Evolutionary conservation across 2,329 filamentous ascomycete species (phyloP).

Genomic region (Penicillium sp.): DNA sequence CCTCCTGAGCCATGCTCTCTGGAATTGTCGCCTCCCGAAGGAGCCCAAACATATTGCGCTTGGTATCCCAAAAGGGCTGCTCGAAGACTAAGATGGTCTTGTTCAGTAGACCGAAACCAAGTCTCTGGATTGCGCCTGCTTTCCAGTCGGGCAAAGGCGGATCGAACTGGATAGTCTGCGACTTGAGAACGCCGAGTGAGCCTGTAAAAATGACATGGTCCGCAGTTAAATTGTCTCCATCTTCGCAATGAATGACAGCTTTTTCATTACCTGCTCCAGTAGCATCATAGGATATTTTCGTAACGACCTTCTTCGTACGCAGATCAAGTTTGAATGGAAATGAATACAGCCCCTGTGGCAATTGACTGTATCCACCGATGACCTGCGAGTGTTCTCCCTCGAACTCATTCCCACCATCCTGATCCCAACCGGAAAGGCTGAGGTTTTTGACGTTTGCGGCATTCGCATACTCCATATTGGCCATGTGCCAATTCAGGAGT

Average conservation of each 20-base stretch:
- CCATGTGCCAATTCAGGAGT: slow-evolving; percentile 95
- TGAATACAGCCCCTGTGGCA: slow-evolving; percentile 78
- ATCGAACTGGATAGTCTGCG: slow-evolving; percentile 72
- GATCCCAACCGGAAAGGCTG: slow-evolving; percentile 88
- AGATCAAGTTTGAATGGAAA: slow-evolving; percentile 72
- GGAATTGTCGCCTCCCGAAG: slow-evolving; percentile 66
- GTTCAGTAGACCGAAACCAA: slow-evolving; percentile 91
- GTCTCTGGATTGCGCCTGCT: slow-evolving; percentile 65
- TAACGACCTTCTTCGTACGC: slow-evolving; percentile 65
- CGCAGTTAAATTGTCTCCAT: slow-evolving; percentile 71
- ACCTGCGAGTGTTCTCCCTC: slow-evolving; percentile 92
- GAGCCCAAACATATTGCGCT: slow-evolving; percentile 83
- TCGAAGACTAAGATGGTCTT: slow-evolving; percentile 91
- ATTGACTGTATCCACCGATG: slow-evolving; percentile 85
- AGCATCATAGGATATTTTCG: slow-evolving; percentile 60
- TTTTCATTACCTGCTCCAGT: slow-evolving; percentile 41
- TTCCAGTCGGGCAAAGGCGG: slow-evolving; percentile 88
- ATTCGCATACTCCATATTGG: slow-evolving; percentile 96
- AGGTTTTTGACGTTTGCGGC: slow-evolving; percentile 80
- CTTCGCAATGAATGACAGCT: slow-evolving; percentile 65
- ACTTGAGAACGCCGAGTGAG: slow-evolving; percentile 84
- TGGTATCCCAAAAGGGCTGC: slow-evolving; percentile 81
- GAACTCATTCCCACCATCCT: slow-evolving; percentile 96
- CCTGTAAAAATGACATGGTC: slow-evolving; percentile 87
- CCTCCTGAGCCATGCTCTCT: slow-evolving; percentile 67